Evolutionary conservation across 805 yeast genomes (phyloP).

Genomic region (Yarrowia porcina): DNA sequence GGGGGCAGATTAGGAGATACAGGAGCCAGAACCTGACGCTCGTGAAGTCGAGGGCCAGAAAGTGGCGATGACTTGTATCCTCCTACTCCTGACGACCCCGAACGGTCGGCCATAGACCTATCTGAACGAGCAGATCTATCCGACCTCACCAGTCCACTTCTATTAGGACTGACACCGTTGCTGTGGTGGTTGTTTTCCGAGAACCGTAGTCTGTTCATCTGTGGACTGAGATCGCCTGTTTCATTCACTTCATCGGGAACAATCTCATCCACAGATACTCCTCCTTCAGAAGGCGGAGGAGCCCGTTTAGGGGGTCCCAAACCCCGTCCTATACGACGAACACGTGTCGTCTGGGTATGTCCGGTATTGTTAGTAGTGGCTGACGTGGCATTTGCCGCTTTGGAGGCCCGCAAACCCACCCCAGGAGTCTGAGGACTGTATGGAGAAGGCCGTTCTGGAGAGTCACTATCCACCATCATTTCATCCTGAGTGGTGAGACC

Average conservation of each 20-base stretch:
- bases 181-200: neutral
- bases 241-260: neutral
- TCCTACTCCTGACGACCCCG: neutral
- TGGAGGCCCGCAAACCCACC: neutral
- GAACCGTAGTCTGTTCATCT: conserved; percentile 11
- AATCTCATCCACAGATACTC: neutral
- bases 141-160: conserved; percentile 7
- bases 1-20: conserved; percentile 14
- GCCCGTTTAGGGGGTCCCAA: conserved; percentile 27
- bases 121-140: conserved; percentile 10
- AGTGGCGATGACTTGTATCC: conserved; percentile 15
- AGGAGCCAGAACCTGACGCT: conserved; percentile 3
- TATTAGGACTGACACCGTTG: neutral
- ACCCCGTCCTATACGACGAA: neutral
- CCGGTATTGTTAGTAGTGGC: neutral
- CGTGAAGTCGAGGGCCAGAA: conserved; percentile 1
- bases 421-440: conserved; percentile 15
- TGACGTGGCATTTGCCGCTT: neutral
- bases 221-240: conserved; percentile 13
- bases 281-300: conserved; percentile 3
- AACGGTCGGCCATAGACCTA: conserved; percentile 4
- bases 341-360: neutral
- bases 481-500: neutral
- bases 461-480: conserved; percentile 17
- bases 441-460: conserved; percentile 2